Base-by-base conservation (phyloP, 202 grass and related monocot species). In the Panicum virgatum region DNA sequence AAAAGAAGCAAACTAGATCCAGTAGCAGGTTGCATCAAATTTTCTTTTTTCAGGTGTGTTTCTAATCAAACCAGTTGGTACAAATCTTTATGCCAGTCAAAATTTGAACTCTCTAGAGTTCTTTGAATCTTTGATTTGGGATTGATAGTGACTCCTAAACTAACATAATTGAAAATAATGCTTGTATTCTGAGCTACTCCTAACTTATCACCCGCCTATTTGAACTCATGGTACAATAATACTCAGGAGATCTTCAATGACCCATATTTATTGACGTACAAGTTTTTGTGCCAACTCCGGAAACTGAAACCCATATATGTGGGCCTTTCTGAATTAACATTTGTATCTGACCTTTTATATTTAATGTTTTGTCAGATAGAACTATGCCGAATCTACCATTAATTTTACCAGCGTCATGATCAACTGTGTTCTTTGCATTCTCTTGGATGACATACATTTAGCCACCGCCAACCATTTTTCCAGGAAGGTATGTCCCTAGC, bases 21-120 rank as follows among this genome's bases (percentile, higher is more conserved):
- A 57, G 59, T 72, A 46, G 61, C 77, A 89, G 69, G 73, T 72
- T 48, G 69, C 68, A 77, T 85, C 75, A 50, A 36, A 80, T 86
- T 84, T 94, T 83, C 78, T 56, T 91, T 83, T 83, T 89, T 64
- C 77, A 89, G 86, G 92, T 91, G 45, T 81, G 78, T 90, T 86
- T 79, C 36, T 69, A 75, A 69, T 52, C 12, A 11, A 66, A 57
- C 27, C 2, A 30, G 10, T 69, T 70, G 4, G 69, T 70, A 40
- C 40, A 38, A 54, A 62, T 58, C 59, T 63, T 53, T 29, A 23
- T 73, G 23, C 25, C 38, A 48, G 38, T 66, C 39, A 58, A 12
- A 20, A 52, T n/a, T 16, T 54, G 25, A 25, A 36, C 27, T 25
- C 62, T 36, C 62, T 37, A 61, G 23, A 51, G 38, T 66, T 19